Evolutionary conservation across 495 filamentous ascomycete species (phyloP).

Genomic region (Trichocladium antarcticum): DNA sequence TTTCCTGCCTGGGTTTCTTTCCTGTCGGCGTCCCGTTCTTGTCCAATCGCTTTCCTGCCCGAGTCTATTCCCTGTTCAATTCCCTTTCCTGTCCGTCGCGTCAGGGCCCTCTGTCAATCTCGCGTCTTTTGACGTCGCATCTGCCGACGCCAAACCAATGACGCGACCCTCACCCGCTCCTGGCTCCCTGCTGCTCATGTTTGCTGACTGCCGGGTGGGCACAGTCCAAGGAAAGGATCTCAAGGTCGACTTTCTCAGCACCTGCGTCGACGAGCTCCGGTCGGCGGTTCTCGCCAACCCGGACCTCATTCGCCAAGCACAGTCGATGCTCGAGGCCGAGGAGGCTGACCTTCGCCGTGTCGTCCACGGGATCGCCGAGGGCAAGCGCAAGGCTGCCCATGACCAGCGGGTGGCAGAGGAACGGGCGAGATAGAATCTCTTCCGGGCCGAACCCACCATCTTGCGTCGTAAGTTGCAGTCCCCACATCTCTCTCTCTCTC

Average conservation of each 20-base stretch:
- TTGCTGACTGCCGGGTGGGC: background rate
- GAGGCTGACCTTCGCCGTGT: too few species aligned
- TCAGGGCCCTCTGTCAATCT: background rate
- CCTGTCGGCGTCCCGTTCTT: too few species aligned
- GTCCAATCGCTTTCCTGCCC: too few species aligned
- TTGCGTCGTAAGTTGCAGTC: too few species aligned
- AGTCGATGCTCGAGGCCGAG: background rate
- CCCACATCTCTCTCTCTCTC: too few species aligned
- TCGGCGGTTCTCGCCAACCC: background rate
- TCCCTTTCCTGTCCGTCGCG: background rate
- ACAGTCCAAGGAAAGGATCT: background rate
- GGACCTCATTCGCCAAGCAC: background rate
- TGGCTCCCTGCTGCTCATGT: background rate
- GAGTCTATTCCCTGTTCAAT: background rate
- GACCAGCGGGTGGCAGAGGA: too few species aligned
- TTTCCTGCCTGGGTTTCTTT: too few species aligned
- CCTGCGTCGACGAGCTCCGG: background rate
- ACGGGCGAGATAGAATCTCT: too few species aligned
- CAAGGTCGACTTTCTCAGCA: background rate
- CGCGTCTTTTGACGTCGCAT: background rate
- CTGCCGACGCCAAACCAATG: too few species aligned
- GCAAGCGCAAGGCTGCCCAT: too few species aligned
- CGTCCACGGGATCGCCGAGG: too few species aligned
- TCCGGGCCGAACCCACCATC: too few species aligned
- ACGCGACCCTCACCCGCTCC: background rate